Base-by-base conservation (phyloP, 2,329 filamentous ascomycete species). In the Colletotrichum sp. region DNA sequence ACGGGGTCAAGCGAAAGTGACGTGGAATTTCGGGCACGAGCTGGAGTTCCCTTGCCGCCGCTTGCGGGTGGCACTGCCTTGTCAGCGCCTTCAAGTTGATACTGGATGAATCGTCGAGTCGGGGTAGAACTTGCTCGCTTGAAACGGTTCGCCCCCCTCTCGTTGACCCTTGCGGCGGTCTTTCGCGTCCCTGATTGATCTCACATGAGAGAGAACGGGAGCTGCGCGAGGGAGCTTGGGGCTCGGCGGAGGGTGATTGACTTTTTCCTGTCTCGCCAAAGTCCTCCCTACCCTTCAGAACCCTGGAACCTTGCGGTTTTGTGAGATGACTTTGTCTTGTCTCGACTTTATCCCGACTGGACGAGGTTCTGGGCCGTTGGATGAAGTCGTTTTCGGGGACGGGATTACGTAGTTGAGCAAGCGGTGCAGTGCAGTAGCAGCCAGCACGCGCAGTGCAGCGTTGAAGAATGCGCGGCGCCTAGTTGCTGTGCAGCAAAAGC, bases 401-500 rank as follows among this genome's bases (percentile, higher is more conserved):
- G 44, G 59, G 34, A 65, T 73, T 73, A 39, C 69, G 57, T 73
- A 64, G 44, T 52, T 21, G 26, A 73, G 49, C 24, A 10, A 26
- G 18, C 57, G 57, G 18, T 67, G 68, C 63, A 66, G 44, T 21
- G 62, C 63, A 66, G 44, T 52, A 52, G 68, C 72, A 66, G 49
- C 66, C 66, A 28, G 57, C 49, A 44, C 32, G 69, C 52, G 68
- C 57, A 34, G 59, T 49, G 39, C 55, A 57, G 70, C 70, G 64
- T 76, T 76, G 70, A 76, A 76, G 73, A 76, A 68, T 76, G 70
- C 73, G 18, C 73, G 26, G 69, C 63, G 64, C 15, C 30, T 73
- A 49, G 44, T 21, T 21, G n/a, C 44, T 52, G 44, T 73, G 59
- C 26, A 70, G 64, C 69, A 62, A 55, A 75, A 32, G 32, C 72